phyloP scores from a whole-genome alignment of 352 stramenopile species.

The Pythium phragmiticola region DNA sequence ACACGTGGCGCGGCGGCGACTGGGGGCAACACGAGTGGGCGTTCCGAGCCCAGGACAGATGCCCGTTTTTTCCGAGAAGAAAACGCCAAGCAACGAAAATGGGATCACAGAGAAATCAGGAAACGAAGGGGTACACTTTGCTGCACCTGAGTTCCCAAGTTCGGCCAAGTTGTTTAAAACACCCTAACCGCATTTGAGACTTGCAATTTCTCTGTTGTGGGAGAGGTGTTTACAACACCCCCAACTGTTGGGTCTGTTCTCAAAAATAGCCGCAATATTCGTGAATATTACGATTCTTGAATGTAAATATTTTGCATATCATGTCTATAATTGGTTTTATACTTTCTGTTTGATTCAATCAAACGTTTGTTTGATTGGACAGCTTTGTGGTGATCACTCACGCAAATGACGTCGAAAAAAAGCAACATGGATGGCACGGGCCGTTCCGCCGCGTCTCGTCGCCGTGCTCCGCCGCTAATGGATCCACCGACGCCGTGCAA shows the following conservation, averaged over 20 bases:
- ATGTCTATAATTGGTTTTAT: background rate
- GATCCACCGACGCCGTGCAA: background rate
- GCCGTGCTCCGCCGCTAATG: too few relatives aligned
- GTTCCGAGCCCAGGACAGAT: background rate
- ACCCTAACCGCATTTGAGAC: background rate
- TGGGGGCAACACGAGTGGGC: background rate
- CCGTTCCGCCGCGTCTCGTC: background rate
- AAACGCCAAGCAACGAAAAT: conserved; percentile 14
- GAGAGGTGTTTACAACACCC: background rate
- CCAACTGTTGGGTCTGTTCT: background rate
- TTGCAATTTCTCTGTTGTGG: background rate
- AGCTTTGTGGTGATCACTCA: background rate
- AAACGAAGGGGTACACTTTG: conserved; percentile 20
- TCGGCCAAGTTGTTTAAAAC: conserved; percentile 12
- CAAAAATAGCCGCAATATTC: too few relatives aligned
- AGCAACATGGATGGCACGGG: conserved; percentile 12
- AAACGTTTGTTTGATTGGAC: conserved; percentile 13
- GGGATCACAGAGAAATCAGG: conserved; percentile 25
- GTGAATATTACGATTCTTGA: too few relatives aligned
- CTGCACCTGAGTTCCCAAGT: background rate
- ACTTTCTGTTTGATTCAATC: background rate
- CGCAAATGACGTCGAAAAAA: conserved; percentile 15
- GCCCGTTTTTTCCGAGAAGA: conserved; percentile 1
- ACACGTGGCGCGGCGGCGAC: conserved; percentile 3
- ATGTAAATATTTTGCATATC: background rate